Evolutionary conservation across 768 basidiomycete species (phyloP), one percentile per base, ranked within the genome.

Genomic region (Psilocybe subaeruginosa): DNA sequence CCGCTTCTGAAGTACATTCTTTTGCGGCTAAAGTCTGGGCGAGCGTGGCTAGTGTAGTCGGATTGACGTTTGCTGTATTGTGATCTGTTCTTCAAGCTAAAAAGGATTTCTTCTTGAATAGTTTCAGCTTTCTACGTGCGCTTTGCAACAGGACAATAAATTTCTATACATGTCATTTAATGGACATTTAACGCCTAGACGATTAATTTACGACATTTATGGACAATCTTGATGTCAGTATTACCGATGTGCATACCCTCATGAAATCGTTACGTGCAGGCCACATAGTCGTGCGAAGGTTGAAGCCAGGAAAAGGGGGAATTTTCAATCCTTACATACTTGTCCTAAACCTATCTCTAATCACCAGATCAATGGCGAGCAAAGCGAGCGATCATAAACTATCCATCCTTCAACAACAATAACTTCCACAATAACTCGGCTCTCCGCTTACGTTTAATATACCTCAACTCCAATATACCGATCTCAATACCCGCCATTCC

Each of bases 401-500:
- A 11, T 43, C 41, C 41, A n/a, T 43, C 41, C 41, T 43, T 11
- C 41, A 12, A 19, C 19, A 37, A 37, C 37, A 37, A 16, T 43
- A 43, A 8, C 41, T n/a, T 16, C 7, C 8, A 30, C 47, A 30
- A 27, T 27, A 19, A n/a, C 17, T 23, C 47, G 4, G 19, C 47
- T 14, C 23, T 49, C 23, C 23, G 8, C 47, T 5, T 49, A 4
- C 47, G 27, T 49, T 49, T 23, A n/a, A 49, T 49, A 49, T 19
- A 49, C 47, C 47, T 23, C 2, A 7, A 49, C 47, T 43, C 23
- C 53, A 23, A 41, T 37, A 41, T 37, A 17, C 37, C 33, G 9
- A n/a, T 7, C n/a, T 54, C n/a, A 55, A 45, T 33, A 56, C 30
- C 41, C 29, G 33, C 57, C 57, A 48, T 37, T 43, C 7, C 57